Evolutionary conservation across 331 rosid genomes (phyloP).

Genomic region (Saraca asoca): DNA sequence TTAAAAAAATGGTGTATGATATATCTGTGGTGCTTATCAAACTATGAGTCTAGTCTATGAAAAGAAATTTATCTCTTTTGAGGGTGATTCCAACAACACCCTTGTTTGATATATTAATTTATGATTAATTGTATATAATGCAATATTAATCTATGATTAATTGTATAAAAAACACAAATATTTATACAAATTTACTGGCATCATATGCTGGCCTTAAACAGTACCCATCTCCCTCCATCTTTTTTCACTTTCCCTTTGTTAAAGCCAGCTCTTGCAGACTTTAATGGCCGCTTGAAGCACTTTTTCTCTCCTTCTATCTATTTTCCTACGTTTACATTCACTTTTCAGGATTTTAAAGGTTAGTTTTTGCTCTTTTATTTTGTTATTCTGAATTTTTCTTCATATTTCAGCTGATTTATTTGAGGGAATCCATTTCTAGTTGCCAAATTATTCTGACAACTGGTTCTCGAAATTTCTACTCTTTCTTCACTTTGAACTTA

Average conservation of each 20-base stretch:
- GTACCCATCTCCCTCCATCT: slow-evolving; percentile 15
- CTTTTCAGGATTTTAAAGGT: slow-evolving; percentile 44
- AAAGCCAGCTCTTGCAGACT: slow-evolving; percentile 40
- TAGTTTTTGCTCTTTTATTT: slow-evolving; percentile 21
- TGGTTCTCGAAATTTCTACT: slow-evolving; percentile 2
- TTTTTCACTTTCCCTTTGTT: slow-evolving; percentile 5
- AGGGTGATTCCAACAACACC: too few relatives aligned
- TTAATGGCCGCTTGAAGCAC: slow-evolving; percentile 49
- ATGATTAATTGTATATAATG: too few relatives aligned
- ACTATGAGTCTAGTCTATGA: too few relatives aligned
- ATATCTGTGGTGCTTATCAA: too few relatives aligned
- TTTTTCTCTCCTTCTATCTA: slow-evolving; percentile 7
- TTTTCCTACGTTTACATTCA: background rate
- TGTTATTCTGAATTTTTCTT: too few relatives aligned
- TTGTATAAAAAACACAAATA: too few relatives aligned
- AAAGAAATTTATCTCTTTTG: too few relatives aligned
- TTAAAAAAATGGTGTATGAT: too few relatives aligned
- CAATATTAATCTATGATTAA: too few relatives aligned
- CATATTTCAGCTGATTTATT: slow-evolving; percentile 21
- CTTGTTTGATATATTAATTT: too few relatives aligned
- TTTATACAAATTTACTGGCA: too few relatives aligned
- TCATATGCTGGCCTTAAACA: slow-evolving; percentile 30
- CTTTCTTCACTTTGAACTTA: slow-evolving; percentile 1
- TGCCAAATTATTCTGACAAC: background rate
- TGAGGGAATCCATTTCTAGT: background rate